phyloP scores from a whole-genome alignment of 2,329 filamentous ascomycete genomes.

The Lecanoromycetidae sp. region DNA sequence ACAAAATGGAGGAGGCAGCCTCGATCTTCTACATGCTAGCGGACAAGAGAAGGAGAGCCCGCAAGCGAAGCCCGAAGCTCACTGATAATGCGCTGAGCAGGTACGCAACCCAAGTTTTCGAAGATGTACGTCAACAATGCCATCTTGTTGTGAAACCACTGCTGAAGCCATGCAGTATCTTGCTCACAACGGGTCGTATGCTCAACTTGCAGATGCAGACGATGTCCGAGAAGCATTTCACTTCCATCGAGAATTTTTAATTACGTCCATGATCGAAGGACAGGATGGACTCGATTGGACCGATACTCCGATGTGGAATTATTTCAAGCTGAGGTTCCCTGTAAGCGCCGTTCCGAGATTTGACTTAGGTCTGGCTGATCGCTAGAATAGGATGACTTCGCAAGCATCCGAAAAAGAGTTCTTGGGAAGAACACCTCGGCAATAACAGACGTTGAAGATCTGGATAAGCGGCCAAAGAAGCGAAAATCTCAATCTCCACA shows the following conservation, averaged over 20 bases:
- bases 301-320: constrained; percentile 32
- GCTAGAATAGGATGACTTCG: constrained; percentile 9
- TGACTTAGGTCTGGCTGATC: too few species aligned
- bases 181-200: neutral
- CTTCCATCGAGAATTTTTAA: constrained; percentile 34
- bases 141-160: neutral
- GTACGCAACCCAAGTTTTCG: constrained; percentile 6
- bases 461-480: constrained; percentile 2
- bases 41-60: constrained; percentile 37
- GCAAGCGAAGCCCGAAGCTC: constrained; percentile 24
- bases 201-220: constrained; percentile 29
- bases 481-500: constrained; percentile 11
- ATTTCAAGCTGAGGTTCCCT: constrained; percentile 32
- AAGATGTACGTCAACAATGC: constrained; percentile 11
- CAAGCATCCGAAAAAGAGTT: constrained; percentile 1
- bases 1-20: constrained; percentile 47
- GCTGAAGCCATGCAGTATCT: constrained; percentile 21
- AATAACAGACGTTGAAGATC: neutral
- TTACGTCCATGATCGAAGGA: constrained; percentile 35
- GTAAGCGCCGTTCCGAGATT: constrained; percentile 23
- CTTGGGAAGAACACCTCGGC: neutral
- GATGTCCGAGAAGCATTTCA: constrained; percentile 37
- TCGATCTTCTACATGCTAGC: constrained; percentile 48
- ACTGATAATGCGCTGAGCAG: constrained; percentile 22
- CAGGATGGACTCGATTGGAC: constrained; percentile 35